Percentiles rank a stretch among this genome's conserved stretches.
Evolutionary conservation across 75 land plant species (phyloP).

Genomic region (Larix kaempferi): DNA sequence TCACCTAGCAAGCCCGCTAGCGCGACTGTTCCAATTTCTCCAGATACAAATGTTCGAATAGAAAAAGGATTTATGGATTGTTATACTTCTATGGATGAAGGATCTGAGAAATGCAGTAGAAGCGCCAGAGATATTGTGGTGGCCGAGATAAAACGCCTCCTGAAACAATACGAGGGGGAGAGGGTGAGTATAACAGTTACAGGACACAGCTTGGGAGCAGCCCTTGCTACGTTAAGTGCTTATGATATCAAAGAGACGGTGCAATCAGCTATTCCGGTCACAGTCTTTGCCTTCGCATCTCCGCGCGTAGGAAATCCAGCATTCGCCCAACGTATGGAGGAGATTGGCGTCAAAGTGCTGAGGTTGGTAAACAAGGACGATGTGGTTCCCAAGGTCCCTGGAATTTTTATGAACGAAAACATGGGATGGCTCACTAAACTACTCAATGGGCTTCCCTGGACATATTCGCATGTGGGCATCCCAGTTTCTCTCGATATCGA

Average conservation of each 20-base stretch:
- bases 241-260: slow-evolving; percentile 15
- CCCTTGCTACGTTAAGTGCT: slow-evolving; percentile 25
- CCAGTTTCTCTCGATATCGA: too few relatives aligned
- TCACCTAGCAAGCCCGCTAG: neutral
- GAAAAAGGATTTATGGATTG: neutral
- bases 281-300: slow-evolving; percentile 50
- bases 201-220: slow-evolving; percentile 44
- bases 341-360: slow-evolving; percentile 39
- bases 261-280: slow-evolving; percentile 16
- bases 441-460: too few relatives aligned
- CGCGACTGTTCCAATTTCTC: too few relatives aligned
- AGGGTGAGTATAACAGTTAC: slow-evolving; percentile 28
- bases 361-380: slow-evolving; percentile 40
- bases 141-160: slow-evolving; percentile 19
- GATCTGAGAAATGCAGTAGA: neutral
- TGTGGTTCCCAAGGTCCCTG: slow-evolving; percentile 58
- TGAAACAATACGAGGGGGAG: slow-evolving; percentile 7
- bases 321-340: slow-evolving; percentile 30
- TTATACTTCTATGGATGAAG: neutral
- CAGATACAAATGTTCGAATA: neutral
- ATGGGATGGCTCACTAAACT: too few relatives aligned
- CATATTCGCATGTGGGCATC: too few relatives aligned
- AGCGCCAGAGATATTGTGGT: slow-evolving; percentile 25
- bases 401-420: slow-evolving; percentile 27
- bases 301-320: slow-evolving; percentile 56